Conservation (phyloP, 2,329 filamentous ascomycete species). For the Penicillium sp. region DNA sequence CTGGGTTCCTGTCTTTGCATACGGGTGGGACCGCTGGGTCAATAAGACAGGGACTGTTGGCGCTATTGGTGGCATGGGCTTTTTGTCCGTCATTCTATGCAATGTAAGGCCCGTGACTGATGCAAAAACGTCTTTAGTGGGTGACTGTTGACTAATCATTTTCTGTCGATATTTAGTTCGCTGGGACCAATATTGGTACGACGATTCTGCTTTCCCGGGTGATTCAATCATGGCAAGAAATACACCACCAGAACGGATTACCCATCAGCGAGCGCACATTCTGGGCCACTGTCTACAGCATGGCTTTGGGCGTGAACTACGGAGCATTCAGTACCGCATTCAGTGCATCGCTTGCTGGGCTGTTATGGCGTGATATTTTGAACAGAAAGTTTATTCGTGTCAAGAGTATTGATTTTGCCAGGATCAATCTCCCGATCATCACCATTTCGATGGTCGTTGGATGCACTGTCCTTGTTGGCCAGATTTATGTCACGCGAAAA, state of each 20-base stretch:
- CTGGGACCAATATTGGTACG: slow-evolving; percentile 70
- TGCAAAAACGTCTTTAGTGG: no score
- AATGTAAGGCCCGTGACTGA: slow-evolving; percentile 51
- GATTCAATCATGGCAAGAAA: slow-evolving; percentile 61
- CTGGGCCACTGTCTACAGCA: slow-evolving; percentile 68
- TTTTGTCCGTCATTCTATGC: slow-evolving; percentile 63
- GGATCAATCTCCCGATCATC: slow-evolving; percentile 66
- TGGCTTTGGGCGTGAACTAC: slow-evolving; percentile 70
- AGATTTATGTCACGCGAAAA: slow-evolving; percentile 55
- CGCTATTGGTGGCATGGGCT: slow-evolving; percentile 65
- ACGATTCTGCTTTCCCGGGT: slow-evolving; percentile 67
- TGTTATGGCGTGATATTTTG: slow-evolving; percentile 68
- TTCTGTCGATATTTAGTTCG: slow-evolving; percentile 49
- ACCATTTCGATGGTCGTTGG: slow-evolving; percentile 62
- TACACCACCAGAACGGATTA: slow-evolving; percentile 45
- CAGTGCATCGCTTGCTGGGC: slow-evolving; percentile 63
- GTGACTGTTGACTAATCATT: slow-evolving; percentile 3
- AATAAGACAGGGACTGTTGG: slow-evolving; percentile 62
- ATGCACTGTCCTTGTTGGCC: slow-evolving; percentile 54
- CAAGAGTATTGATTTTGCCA: slow-evolving; percentile 57
- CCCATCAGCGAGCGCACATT: slow-evolving; percentile 60
- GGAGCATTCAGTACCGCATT: slow-evolving; percentile 69
- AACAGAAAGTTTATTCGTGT: slow-evolving; percentile 62
- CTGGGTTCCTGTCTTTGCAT: slow-evolving; percentile 66
- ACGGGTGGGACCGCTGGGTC: slow-evolving; percentile 70